Base-by-base conservation (phyloP, 2,329 filamentous ascomycete genomes). In the Aspergillus calidoustus region DNA sequence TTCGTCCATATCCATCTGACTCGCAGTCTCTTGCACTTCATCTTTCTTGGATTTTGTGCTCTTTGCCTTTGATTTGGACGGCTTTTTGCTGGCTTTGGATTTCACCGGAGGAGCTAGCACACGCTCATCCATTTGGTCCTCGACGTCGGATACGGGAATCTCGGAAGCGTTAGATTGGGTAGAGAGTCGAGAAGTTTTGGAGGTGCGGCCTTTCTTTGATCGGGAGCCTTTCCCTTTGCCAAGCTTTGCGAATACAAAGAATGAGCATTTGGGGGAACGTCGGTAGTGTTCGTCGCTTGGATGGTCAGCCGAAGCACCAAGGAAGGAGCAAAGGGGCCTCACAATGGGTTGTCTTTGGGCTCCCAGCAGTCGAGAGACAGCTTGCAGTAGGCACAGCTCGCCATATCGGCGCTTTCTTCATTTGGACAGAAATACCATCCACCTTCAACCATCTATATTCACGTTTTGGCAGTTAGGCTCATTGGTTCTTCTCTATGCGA, bases 311-410 rank as follows among this genome's bases (percentile, higher is more conserved):
- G 53, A 28, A 50, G 46, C 41, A 28, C n/a, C 30, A 41, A 28
- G 63, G 54, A 64, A 71, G 62, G 67, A 64, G 54, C 67, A 52
- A 78, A 51, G 34, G 11, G n/a, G 22, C 73, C 90, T 78, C 76
- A 93, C 88, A 90, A 86, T 64, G 95, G 95, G 73, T 96, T 92
- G 75, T 99, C 95, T 62, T 89, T 89, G 1, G 90, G 89, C 73
- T 98, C 95, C 95, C 96, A 99, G 7, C 93, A 93, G 76, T 98
- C 94, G 11, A 99, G 84, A 11, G 90, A 92, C 17, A 98, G 80
- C 60, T 91, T 87, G 80, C 95, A 99, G 78, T 98, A 97, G 30
- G 91, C 85, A 74, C 95, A 99, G 11, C 91, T 95, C 9, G 92
- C 91, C 80, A 94, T 91, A 76, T 99, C 95, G 66, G 95, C 89